Conservation (phyloP, 2,329 filamentous ascomycete species). For the Pyricularia pennisetigena region DNA sequence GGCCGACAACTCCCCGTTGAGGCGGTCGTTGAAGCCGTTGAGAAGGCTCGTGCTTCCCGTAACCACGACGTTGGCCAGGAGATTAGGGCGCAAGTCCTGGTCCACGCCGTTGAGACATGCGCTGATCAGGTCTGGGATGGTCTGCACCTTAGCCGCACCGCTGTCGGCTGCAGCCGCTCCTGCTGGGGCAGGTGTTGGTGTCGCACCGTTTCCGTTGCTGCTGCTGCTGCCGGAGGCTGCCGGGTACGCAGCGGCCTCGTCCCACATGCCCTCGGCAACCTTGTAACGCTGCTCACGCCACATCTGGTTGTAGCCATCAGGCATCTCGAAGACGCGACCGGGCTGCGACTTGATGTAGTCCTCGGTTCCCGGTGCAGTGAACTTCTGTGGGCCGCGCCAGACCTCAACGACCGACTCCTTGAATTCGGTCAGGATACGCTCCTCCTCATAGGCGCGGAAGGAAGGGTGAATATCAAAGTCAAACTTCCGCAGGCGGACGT, state of each 20-base stretch:
- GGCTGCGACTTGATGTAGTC: constrained; percentile 65
- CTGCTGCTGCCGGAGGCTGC: constrained; percentile 15
- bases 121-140: constrained; percentile 74
- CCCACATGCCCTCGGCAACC: constrained; percentile 83
- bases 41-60: constrained; percentile 82
- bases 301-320: constrained; percentile 91
- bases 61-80: constrained; percentile 85
- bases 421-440: constrained; percentile 88
- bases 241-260: constrained; percentile 64
- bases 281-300: constrained; percentile 84
- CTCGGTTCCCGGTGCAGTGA: constrained; percentile 58
- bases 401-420: constrained; percentile 96
- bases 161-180: neutral
- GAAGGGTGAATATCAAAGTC: constrained; percentile 51
- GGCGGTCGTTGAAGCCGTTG: constrained; percentile 83
- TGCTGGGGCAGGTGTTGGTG: neutral
- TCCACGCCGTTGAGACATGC: constrained; percentile 71
- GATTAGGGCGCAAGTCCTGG: constrained; percentile 73
- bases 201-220: neutral
- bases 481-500: constrained; percentile 67
- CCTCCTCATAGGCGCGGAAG: constrained; percentile 79
- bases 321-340: constrained; percentile 90
- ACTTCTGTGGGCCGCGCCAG: constrained; percentile 72
- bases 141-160: constrained; percentile 54
- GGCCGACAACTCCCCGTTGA: constrained; percentile 72